Evolutionary conservation across 805 yeast genomes (phyloP).

Genomic region (Nakazawaea anatomiae): DNA sequence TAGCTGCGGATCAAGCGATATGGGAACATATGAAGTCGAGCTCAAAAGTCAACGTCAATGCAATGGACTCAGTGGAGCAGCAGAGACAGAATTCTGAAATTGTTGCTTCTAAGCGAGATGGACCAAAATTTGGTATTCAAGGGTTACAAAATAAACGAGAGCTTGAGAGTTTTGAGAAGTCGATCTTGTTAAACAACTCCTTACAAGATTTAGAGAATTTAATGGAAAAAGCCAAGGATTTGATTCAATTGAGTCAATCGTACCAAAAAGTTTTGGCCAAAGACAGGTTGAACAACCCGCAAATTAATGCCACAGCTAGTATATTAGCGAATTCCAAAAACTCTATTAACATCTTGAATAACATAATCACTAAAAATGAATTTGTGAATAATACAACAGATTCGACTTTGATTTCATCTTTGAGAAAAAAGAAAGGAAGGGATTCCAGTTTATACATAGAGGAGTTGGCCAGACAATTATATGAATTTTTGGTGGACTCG

Average conservation of each 20-base stretch:
- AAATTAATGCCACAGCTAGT: slow-evolving; percentile 19
- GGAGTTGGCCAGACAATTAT: slow-evolving; percentile 74
- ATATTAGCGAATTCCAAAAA: slow-evolving; percentile 22
- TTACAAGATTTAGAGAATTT: slow-evolving; percentile 71
- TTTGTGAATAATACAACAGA: slow-evolving; percentile 19
- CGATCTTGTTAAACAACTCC: slow-evolving; percentile 58
- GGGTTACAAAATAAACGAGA: slow-evolving; percentile 59
- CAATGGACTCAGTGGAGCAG: slow-evolving; percentile 19
- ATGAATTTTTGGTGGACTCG: slow-evolving; percentile 54
- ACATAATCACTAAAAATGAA: slow-evolving; percentile 22
- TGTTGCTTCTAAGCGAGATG: neutral
- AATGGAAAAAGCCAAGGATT: slow-evolving; percentile 73
- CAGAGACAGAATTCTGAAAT: neutral
- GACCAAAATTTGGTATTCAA: slow-evolving; percentile 53
- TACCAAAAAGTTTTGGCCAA: slow-evolving; percentile 24
- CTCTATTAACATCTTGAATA: slow-evolving; percentile 21
- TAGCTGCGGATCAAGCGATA: slow-evolving; percentile 38
- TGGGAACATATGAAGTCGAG: slow-evolving; percentile 34
- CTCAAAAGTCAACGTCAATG: slow-evolving; percentile 28
- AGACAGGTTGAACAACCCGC: slow-evolving; percentile 9
- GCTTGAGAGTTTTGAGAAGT: slow-evolving; percentile 49
- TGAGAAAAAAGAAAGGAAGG: slow-evolving; percentile 12
- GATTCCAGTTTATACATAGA: slow-evolving; percentile 29
- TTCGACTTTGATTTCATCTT: slow-evolving; percentile 14
- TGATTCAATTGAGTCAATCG: slow-evolving; percentile 51